phyloP scores from a whole-genome alignment of 805 yeast genomes.

The Starmerella sp. region DNA sequence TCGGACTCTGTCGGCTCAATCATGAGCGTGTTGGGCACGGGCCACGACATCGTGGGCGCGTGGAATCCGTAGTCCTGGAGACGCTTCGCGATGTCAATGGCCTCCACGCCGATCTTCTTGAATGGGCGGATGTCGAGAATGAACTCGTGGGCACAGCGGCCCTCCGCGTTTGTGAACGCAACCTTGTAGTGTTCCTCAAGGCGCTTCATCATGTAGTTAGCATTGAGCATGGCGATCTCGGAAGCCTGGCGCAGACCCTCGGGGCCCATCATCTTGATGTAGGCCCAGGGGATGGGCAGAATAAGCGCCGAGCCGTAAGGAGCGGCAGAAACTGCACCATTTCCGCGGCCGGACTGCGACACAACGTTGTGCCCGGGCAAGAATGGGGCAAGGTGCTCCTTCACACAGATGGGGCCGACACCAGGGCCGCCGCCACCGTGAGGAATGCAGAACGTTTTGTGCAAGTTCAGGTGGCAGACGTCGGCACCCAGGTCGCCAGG shows the following conservation, averaged over 20 bases:
- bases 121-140: slow-evolving; percentile 82
- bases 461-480: slow-evolving; percentile 92
- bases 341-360: slow-evolving; percentile 32
- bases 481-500: slow-evolving; percentile 98
- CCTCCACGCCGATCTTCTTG: slow-evolving; percentile 72
- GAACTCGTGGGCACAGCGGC: slow-evolving; percentile 93
- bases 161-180: slow-evolving; percentile 53
- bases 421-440: slow-evolving; percentile 99
- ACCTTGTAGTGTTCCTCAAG: slow-evolving; percentile 62
- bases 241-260: slow-evolving; percentile 76
- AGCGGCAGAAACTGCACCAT: slow-evolving; percentile 69
- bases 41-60: slow-evolving; percentile 98
- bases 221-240: slow-evolving; percentile 81
- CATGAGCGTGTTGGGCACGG: slow-evolving; percentile 95
- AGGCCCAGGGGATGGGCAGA: slow-evolving; percentile 85
- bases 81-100: slow-evolving; percentile 93
- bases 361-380: slow-evolving; percentile 69
- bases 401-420: slow-evolving; percentile 95
- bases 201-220: slow-evolving; percentile 85
- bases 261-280: slow-evolving; percentile 89
- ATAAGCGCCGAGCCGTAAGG: slow-evolving; percentile 94
- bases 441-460: slow-evolving; percentile 94
- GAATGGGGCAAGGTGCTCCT: slow-evolving; percentile 63
- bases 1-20: slow-evolving; percentile 97
- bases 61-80: slow-evolving; percentile 97